Conservation (phyloP, 176 grass and related monocot species). For the Coix lacrymajobi region DNA sequence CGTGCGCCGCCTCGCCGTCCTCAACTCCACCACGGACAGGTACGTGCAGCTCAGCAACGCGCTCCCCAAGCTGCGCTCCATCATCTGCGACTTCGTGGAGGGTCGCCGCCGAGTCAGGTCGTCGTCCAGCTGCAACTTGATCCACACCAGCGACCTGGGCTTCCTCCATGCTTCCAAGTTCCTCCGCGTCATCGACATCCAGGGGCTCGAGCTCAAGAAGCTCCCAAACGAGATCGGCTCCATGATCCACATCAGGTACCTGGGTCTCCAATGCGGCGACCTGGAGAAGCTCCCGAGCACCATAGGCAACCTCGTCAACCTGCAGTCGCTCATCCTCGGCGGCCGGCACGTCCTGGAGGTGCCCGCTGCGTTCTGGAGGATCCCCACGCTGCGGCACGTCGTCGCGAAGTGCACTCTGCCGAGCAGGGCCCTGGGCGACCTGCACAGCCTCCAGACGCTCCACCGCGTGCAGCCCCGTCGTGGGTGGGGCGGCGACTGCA, state of each 20-base stretch:
- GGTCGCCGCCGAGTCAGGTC: background rate
- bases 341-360: conserved; percentile 12
- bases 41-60: conserved; percentile 44
- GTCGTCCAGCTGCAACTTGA: background rate
- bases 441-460: conserved; percentile 49
- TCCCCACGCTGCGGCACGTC: conserved; percentile 45
- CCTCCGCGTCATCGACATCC: conserved; percentile 52
- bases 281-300: conserved; percentile 39
- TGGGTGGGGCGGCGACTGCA: conserved; percentile 10
- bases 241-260: conserved; percentile 62
- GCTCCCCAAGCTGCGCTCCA: conserved; percentile 47
- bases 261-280: conserved; percentile 19
- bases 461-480: conserved; percentile 21
- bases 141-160: conserved; percentile 30
- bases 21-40: conserved; percentile 23
- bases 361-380: conserved; percentile 45
- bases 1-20: conserved; percentile 52
- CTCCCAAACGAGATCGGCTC: conserved; percentile 38
- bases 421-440: conserved; percentile 22
- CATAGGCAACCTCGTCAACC: conserved; percentile 49
- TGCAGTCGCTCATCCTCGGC: conserved; percentile 50
- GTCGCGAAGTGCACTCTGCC: conserved; percentile 34
- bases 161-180: conserved; percentile 55
- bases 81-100: conserved; percentile 37
- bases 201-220: conserved; percentile 41